Base-by-base conservation (phyloP, 192 early-diverging fungal genomes). In the Backusella sp. region DNA sequence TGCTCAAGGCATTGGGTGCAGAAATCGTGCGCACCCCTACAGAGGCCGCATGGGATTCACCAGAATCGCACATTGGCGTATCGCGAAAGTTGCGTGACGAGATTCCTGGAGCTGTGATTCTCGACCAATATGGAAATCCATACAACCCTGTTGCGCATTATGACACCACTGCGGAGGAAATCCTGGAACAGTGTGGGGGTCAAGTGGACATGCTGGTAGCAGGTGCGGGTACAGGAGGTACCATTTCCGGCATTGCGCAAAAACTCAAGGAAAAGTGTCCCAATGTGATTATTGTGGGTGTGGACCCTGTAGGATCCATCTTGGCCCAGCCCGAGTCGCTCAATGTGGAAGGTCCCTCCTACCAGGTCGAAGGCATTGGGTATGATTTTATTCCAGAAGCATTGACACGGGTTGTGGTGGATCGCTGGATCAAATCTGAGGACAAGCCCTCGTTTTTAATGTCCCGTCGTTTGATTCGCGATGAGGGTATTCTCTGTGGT, bases 111-210 rank as follows among this genome's bases (percentile, higher is more conserved):
- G 96, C 97, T 17, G 92, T 96, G 76, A 99, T 99, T 79, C 90
- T 97, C 30, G 96, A 97, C 85, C 98, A 99, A 87, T 99, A 99
- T 80, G 83, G 85, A 52, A 99, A 98, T 88, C 89, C 93, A 42
- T 96, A 98, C 89, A 99, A 99, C 88, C 98, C 97, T 30, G 83
- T 98, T 56, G 97, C 97, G 30, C 98, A 99, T 86, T 99, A 98
- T 83, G 93, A 99, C 80, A 87, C 87, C 76, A 95, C 93, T 11
- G 92, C 93, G n/a, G 94, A 94, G 77, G 94, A 95, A 84, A 94
- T 95, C 46, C 84, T 92, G 75, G 82, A 86, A 68, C 76, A 89
- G 21, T 97, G 96, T 80, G 92, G 90, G 77, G 94, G 95, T 66
- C 91, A 97, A 77, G 81, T 99, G 34, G 98, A 99, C 82, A 96